phyloP scores from a whole-genome alignment of 1,284 basidiomycete genomes.

The Agroathelia rolfsii region DNA sequence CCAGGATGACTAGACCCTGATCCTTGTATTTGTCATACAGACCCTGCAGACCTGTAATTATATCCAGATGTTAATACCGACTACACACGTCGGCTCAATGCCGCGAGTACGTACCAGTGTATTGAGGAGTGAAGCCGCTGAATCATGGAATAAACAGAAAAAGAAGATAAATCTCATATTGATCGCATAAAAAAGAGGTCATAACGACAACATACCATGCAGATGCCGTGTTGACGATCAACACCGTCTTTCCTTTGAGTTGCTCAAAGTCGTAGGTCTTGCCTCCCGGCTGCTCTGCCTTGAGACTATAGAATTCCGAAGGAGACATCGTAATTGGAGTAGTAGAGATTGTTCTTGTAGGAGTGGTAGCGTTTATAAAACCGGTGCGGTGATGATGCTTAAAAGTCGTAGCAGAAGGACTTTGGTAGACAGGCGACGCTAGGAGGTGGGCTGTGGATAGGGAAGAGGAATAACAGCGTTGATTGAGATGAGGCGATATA shows the following conservation, averaged over 20 bases:
- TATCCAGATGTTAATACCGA: not conserved
- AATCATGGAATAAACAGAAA: slow-evolving; percentile 5
- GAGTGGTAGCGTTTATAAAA: no score
- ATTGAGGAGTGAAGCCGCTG: slow-evolving; percentile 85
- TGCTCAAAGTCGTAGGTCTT: slow-evolving; percentile 52
- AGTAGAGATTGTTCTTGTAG: no score
- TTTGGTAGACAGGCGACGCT: no score
- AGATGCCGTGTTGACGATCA: slow-evolving; percentile 68
- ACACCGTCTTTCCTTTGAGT: slow-evolving; percentile 65
- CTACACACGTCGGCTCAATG: not conserved
- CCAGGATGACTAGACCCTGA: slow-evolving; percentile 67
- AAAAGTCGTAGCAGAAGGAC: no score
- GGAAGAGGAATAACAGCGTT: no score
- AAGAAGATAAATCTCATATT: slow-evolving; percentile 6
- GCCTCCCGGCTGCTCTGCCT: slow-evolving; percentile 45
- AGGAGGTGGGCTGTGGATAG: no score
- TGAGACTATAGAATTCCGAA: slow-evolving; percentile 48
- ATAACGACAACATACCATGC: slow-evolving; percentile 40
- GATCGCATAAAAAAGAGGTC: not conserved
- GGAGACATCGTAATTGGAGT: no score
- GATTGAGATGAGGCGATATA: no score
- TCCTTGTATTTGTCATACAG: slow-evolving; percentile 81
- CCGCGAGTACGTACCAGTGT: slow-evolving; percentile 43
- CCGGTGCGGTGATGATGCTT: no score
- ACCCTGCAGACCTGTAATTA: slow-evolving; percentile 55